Conservation (phyloP, 1,139 yeast genomes). For the Debaryomycetaceae sp. region DNA sequence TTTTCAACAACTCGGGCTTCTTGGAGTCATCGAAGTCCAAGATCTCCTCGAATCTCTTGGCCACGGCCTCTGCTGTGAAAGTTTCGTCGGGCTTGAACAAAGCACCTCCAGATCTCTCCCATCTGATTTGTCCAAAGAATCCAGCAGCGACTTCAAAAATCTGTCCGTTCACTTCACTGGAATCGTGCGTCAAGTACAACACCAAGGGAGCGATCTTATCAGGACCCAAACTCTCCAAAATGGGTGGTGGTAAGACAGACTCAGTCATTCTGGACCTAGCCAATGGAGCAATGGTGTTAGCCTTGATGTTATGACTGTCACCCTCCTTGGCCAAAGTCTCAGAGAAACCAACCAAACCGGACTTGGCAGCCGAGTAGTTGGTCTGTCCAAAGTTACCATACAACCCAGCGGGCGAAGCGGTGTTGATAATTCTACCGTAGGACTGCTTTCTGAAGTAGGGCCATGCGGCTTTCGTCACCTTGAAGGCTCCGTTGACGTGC, state of each 20-base stretch:
- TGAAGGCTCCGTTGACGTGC: conserved; percentile 86
- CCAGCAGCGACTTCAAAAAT: conserved; percentile 95
- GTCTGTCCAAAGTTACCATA: conserved; percentile 98
- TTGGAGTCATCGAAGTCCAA: conserved; percentile 54
- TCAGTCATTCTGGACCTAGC: conserved; percentile 98
- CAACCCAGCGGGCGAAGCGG: conserved; percentile 94
- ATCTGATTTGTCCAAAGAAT: conserved; percentile 83
- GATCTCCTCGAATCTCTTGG: conserved; percentile 64
- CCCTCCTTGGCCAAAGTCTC: conserved; percentile 97
- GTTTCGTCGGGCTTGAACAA: conserved; percentile 74
- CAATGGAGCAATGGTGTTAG: conserved; percentile 88
- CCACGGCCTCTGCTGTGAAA: conserved; percentile 83
- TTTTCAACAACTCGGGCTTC: conserved; percentile 51
- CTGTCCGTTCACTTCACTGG: conserved; percentile 60
- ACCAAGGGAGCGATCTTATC: conserved; percentile 91
- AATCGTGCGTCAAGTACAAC: conserved; percentile 70
- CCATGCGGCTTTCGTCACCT: conserved; percentile 90
- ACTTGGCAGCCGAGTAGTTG: conserved; percentile 91
- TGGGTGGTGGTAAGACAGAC: conserved; percentile 77
- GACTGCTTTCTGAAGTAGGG: conserved; percentile 80
- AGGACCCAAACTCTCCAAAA: conserved; percentile 77
- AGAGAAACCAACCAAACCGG: conserved; percentile 85
- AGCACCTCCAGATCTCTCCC: conserved; percentile 92
- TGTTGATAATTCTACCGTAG: conserved; percentile 85
- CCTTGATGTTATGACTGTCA: conserved; percentile 71